Percentiles rank a stretch among this genome's conserved stretches.
Conservation (phyloP, 495 filamentous ascomycete species). For the Aspergillus funiculosus region DNA sequence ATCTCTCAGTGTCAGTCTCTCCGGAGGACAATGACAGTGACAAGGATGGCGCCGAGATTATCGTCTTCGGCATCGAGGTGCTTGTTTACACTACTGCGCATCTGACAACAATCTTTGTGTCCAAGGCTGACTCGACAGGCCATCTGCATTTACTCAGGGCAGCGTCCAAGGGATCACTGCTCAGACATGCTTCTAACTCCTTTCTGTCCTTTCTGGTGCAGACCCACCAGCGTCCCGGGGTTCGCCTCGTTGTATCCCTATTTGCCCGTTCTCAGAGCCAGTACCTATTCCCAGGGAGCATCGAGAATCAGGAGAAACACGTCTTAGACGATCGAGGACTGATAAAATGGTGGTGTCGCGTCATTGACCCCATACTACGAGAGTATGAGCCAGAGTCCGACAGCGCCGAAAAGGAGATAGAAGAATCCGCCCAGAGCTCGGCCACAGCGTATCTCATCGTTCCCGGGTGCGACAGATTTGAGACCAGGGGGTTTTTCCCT, state of each 20-base stretch:
- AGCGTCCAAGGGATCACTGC: constrained; percentile 59
- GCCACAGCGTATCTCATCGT: constrained; percentile 74
- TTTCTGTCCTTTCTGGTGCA: constrained; percentile 73
- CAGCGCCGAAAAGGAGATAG: constrained; percentile 30
- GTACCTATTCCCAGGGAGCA: constrained; percentile 90
- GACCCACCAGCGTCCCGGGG: constrained; percentile 57
- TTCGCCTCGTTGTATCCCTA: constrained; percentile 74
- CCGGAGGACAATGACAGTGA: constrained; percentile 20
- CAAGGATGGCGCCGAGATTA: constrained; percentile 37
- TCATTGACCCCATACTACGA: constrained; percentile 66
- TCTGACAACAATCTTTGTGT: constrained; percentile 84
- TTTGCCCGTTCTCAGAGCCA: constrained; percentile 91
- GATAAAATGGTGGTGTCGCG: constrained; percentile 92
- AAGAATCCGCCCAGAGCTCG: constrained; percentile 35
- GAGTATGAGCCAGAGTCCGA: constrained; percentile 42
- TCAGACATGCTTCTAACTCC: constrained; percentile 62
- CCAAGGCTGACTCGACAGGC: constrained; percentile 95
- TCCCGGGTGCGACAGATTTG: constrained; percentile 73
- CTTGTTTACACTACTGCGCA: constrained; percentile 64
- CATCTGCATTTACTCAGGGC: constrained; percentile 64
- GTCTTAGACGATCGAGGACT: constrained; percentile 86
- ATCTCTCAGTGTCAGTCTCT: constrained; percentile 61
- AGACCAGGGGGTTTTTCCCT: constrained; percentile 62
- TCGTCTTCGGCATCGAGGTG: constrained; percentile 64
- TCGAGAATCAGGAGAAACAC: constrained; percentile 80